phyloP scores from a whole-genome alignment of 257 asterid genomes.

The Penstemon newberryi region DNA sequence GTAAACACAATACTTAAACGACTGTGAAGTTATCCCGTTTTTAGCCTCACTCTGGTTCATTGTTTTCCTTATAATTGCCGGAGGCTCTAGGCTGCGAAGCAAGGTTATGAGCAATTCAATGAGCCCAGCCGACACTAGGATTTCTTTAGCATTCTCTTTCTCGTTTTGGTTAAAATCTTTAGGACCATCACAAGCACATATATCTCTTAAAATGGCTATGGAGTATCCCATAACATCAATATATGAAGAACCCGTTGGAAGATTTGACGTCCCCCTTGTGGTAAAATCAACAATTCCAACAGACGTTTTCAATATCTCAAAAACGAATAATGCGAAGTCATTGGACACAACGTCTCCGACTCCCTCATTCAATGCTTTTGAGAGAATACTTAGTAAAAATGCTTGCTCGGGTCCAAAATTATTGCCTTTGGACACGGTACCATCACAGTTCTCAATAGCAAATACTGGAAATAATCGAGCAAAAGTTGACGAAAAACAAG shows the following conservation, averaged over 20 bases:
- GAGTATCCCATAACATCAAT: conserved; percentile 71
- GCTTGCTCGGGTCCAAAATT: conserved; percentile 54
- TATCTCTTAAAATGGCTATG: conserved; percentile 69
- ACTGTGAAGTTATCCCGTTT: conserved; percentile 25
- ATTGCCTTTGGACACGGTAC: conserved; percentile 14
- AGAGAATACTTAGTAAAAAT: conserved; percentile 51
- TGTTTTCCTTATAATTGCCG: conserved; percentile 54
- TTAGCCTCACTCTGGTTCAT: conserved; percentile 32
- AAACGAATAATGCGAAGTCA: conserved; percentile 44
- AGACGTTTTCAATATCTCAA: conserved; percentile 47
- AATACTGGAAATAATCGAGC: conserved; percentile 39
- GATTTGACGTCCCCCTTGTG: conserved; percentile 42
- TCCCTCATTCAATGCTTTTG: conserved; percentile 54
- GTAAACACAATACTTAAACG: conserved; percentile 60
- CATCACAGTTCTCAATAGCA: conserved; percentile 11
- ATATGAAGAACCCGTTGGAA: conserved; percentile 63
- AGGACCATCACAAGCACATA: conserved; percentile 48
- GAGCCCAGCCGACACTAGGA: conserved; percentile 60
- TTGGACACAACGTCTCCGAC: conserved; percentile 40
- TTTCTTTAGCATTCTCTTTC: conserved; percentile 38
- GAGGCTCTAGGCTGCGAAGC: conserved; percentile 72
- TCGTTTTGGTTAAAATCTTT: conserved; percentile 28
- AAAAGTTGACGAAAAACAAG: conserved; percentile 43
- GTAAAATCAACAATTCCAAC: conserved; percentile 42
- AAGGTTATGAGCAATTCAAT: conserved; percentile 53